Base-by-base conservation (phyloP, 2,329 filamentous ascomycete genomes). In the Aureobasidium mangrovei region DNA sequence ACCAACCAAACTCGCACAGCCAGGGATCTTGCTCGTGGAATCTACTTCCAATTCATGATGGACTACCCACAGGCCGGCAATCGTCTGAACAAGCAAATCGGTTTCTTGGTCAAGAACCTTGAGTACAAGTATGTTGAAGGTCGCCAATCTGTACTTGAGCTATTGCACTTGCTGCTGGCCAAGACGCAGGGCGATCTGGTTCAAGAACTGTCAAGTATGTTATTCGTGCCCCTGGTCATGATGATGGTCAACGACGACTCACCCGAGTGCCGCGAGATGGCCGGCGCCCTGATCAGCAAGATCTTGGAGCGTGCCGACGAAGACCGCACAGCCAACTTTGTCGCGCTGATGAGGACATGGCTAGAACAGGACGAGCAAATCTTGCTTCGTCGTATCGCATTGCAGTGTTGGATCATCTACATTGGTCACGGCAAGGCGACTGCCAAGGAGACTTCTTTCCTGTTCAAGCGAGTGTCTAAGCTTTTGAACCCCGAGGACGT, bases 61-160 rank as follows among this genome's bases (percentile, higher is more conserved):
- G 90, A 96, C 53, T 98, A 96, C 65, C 91, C 93, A 0, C 93
- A 97, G 67, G 89, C 86, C 63, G 91, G 90, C 69, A 86, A 83
- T 59, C 80, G 93, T 10, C 94, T 93, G 84, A 79, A 81, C 38
- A 95, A 95, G 67, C 91, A 97, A 66, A 78, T 96, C 48, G 82
- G 79, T 54, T 98, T 97, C 66, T 77, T 98, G 46, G 80, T 94
- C 47, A 87, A 88, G 63, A 98, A 98, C 64, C 75, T 98, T 60
- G 85, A 91, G 57, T 98, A 96, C 67, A 83, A 91, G 41, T 83
- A 94, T 63, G 84, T 90, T 61, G 87, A 93, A 57, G 93, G 93
- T 29, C 81, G 94, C 36, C 77, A 95, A 57, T 96, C 91, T 0
- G 88, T 96, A 29, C 88, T 98, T 81, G 93, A 98, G 70, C 83